Evolutionary conservation across 1,284 basidiomycete species (phyloP).

Genomic region (Sparassis latifolia): DNA sequence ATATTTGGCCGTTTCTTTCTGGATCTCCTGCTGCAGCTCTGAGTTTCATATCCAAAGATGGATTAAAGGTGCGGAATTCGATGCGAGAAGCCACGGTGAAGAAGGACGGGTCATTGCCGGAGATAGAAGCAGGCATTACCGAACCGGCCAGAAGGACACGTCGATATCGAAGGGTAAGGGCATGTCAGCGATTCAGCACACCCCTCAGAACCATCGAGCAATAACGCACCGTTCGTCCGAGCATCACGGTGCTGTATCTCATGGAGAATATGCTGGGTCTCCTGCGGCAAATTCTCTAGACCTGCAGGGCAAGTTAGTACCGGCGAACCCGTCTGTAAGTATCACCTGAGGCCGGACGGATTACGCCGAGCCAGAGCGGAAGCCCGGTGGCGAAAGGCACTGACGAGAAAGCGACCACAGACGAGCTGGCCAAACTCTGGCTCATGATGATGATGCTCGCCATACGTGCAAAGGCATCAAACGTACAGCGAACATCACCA

Average conservation of each 20-base stretch:
- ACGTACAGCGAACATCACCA: neutral
- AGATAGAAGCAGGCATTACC: too few relatives aligned
- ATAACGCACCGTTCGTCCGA: slow-evolving; percentile 40
- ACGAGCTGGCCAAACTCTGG: too few relatives aligned
- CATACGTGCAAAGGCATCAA: neutral
- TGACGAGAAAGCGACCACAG: too few relatives aligned
- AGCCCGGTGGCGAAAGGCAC: too few relatives aligned
- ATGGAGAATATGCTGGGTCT: slow-evolving; percentile 64
- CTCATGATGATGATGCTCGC: too few relatives aligned
- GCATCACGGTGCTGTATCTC: slow-evolving; percentile 63
- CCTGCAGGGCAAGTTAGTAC: slow-evolving; percentile 31
- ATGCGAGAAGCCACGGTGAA: neutral
- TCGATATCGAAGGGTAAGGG: too few relatives aligned
- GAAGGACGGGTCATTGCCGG: neutral
- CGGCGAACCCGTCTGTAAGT: neutral
- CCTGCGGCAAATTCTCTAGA: slow-evolving; percentile 70
- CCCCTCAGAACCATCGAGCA: too few relatives aligned
- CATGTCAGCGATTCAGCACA: too few relatives aligned
- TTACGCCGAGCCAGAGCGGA: too few relatives aligned
- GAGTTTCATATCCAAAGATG: neutral
- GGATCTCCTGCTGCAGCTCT: slow-evolving; percentile 52
- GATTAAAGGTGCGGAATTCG: too few relatives aligned
- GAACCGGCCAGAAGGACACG: too few relatives aligned
- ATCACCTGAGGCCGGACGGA: too few relatives aligned
- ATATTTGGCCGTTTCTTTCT: slow-evolving; percentile 45